Conservation (phyloP, 176 grass and related monocot genomes). For the Avena eriantha region DNA sequence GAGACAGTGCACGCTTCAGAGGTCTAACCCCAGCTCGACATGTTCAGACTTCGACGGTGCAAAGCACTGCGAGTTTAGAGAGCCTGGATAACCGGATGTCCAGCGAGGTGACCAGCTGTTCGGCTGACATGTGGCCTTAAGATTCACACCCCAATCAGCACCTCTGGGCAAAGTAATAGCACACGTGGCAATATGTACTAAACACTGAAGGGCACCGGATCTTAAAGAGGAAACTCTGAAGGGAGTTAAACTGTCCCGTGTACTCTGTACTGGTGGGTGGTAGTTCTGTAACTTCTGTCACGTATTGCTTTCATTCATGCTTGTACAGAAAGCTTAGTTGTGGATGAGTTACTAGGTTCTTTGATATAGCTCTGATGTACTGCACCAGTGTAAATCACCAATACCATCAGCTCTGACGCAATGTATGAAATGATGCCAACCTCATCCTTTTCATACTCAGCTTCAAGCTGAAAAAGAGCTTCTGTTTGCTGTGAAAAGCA, state of each 20-base stretch:
- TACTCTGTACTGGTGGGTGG: not conserved
- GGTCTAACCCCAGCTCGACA: constrained; percentile 47
- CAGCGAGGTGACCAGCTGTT: constrained; percentile 39
- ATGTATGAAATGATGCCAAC: not conserved
- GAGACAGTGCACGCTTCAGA: constrained; percentile 38
- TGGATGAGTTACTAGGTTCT: not conserved
- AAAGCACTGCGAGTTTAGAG: constrained; percentile 51
- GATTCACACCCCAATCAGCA: constrained; percentile 21
- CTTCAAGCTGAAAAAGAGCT: not conserved
- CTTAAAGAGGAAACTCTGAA: not conserved
- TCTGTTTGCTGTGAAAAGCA: constrained; percentile 19
- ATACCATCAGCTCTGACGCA: not conserved
- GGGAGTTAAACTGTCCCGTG: not conserved
- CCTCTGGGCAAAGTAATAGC: constrained; percentile 22
- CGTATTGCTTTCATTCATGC: not conserved
- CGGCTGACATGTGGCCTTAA: constrained; percentile 55
- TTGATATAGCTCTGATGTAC: constrained; percentile 6
- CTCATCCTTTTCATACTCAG: not conserved
- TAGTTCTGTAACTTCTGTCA: not conserved
- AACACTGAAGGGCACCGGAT: not conserved
- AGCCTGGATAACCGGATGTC: constrained; percentile 48
- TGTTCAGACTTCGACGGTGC: constrained; percentile 53
- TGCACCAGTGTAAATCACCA: not conserved
- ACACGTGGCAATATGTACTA: not conserved
- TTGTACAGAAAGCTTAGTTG: constrained; percentile 22